Percentiles rank a stretch among this genome's conserved stretches.
These are phyloP conservation scores for Biscogniauxia sp. DNA, from an alignment of 2,329 filamentous ascomycete genomes.

Conservation along the genomic window DNA sequence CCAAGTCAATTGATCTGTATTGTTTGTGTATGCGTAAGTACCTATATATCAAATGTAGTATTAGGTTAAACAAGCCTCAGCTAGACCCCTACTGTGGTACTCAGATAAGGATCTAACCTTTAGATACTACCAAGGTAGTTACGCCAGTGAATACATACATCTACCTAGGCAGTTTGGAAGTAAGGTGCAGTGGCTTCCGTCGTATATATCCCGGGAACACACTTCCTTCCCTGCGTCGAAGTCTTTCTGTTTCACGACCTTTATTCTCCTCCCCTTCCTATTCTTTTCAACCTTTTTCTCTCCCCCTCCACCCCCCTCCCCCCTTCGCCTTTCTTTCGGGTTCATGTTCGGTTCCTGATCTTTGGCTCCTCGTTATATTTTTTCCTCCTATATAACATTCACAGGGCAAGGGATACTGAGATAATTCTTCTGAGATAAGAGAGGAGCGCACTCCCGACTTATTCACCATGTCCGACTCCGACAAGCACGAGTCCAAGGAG, in stretches of 20 bases:
- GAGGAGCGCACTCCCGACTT: too few relatives aligned
- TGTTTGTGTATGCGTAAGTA: too few relatives aligned
- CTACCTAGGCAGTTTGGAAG: too few relatives aligned
- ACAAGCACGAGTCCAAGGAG: constrained; percentile 26
- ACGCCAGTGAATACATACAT: neutral
- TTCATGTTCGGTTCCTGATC: neutral
- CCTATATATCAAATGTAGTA: too few relatives aligned
- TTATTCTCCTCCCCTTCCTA: neutral
- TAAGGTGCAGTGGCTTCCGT: too few relatives aligned
- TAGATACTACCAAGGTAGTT: too few relatives aligned
- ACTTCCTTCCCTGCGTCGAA: neutral
- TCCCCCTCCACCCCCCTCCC: too few relatives aligned
- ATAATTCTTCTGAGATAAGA: constrained; percentile 3
- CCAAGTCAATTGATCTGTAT: too few relatives aligned
- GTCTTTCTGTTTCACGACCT: neutral
- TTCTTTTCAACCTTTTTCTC: neutral
- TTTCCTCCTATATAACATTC: neutral
- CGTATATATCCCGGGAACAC: neutral
- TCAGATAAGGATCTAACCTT: constrained; percentile 1
- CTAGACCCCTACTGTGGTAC: neutral
- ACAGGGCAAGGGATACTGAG: neutral
- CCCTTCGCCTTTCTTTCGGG: neutral
- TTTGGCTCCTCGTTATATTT: neutral
- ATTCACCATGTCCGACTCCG: constrained; percentile 25
- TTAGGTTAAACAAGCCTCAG: too few relatives aligned